Evolutionary conservation across 2,329 filamentous ascomycete species (phyloP), one percentile per base, ranked within the genome.

Genomic region (Xylaria sp.): DNA sequence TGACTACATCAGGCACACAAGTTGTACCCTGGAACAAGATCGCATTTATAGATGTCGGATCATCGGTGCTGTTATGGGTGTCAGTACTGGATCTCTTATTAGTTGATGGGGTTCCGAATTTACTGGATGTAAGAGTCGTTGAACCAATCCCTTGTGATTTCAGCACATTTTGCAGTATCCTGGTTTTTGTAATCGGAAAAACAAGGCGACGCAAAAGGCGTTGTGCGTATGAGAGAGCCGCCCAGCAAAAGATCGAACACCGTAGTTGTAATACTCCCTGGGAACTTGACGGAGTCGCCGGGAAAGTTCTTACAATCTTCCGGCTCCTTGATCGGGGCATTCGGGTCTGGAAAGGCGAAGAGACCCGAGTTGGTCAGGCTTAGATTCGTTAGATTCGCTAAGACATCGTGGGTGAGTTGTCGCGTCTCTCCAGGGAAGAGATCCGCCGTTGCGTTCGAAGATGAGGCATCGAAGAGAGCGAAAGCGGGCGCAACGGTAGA

Each of bases 1-100:
- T 75, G 11, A 76, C 67, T 19, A 72, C 71, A n/a, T 66, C 67
- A 19, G 75, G 75, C 24, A 76, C 72, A 58, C 75, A 76, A 50
- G 71, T 75, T 1, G 73, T 74, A 6, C 74, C 74, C 55, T 75
- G 72, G 50, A 72, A 75, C 3, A 76, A 39, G 45, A 76, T 73
- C 3, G 74, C 73, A 32, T 76, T 76, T 59, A 76, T 75, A n/a
- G 74, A 76, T 4, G 75, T 76, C 3, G 75, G 75, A 47, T 76
- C 75, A 61, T 76, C 72, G 2, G 74, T 75, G 54, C 75, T 76
- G 24, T 45, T 36, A 14, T 27, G 39, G 0, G 11, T 67, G 30
- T 67, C 51, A 71, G 45, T 45, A 50, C 34, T 6, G 17, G 24
- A 2, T 9, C n/a, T n/a, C 12, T n/a, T 34, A 36, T 50, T 4